Evolutionary conservation across 768 basidiomycete genomes (phyloP).

Genomic region (Agaricus blazei): DNA sequence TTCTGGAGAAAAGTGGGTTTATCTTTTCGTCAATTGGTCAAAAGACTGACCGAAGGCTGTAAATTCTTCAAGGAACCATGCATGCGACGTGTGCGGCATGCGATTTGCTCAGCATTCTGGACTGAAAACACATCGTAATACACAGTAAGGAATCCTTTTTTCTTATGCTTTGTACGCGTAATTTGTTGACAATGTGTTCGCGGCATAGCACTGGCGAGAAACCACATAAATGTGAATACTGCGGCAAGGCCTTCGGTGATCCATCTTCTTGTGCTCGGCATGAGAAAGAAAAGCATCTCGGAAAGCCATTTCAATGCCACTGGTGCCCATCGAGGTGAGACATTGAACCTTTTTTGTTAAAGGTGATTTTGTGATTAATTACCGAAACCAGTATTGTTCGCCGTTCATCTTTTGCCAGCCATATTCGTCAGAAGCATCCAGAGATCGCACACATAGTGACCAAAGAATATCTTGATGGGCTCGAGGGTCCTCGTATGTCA

Average conservation of each 20-base stretch:
- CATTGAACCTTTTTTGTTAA: background rate
- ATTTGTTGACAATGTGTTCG: background rate
- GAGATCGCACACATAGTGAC: conserved; percentile 19
- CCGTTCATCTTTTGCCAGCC: conserved; percentile 48
- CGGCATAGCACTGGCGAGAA: conserved; percentile 42
- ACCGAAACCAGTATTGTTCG: conserved; percentile 53
- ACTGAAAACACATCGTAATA: conserved; percentile 59
- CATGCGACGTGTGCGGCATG: conserved; percentile 48
- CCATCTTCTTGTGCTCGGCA: conserved; percentile 69
- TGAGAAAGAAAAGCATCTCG: conserved; percentile 50
- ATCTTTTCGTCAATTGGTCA: background rate
- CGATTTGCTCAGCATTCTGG: conserved; percentile 55
- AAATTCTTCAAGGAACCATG: conserved; percentile 36
- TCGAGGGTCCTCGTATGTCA: conserved; percentile 24
- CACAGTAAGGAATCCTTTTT: conserved; percentile 45
- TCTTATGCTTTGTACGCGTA: background rate
- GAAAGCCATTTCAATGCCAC: conserved; percentile 42
- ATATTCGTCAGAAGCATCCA: conserved; percentile 45
- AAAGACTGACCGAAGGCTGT: background rate
- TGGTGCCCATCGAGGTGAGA: conserved; percentile 46
- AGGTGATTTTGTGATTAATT: background rate
- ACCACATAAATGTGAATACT: conserved; percentile 48
- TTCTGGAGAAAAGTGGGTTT: conserved; percentile 42
- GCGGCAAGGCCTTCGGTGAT: conserved; percentile 54
- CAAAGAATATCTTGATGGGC: conserved; percentile 19